These are phyloP conservation scores for Boeremia exigua DNA, from an alignment of 2,329 filamentous ascomycete genomes.

Conservation along the genomic window DNA sequence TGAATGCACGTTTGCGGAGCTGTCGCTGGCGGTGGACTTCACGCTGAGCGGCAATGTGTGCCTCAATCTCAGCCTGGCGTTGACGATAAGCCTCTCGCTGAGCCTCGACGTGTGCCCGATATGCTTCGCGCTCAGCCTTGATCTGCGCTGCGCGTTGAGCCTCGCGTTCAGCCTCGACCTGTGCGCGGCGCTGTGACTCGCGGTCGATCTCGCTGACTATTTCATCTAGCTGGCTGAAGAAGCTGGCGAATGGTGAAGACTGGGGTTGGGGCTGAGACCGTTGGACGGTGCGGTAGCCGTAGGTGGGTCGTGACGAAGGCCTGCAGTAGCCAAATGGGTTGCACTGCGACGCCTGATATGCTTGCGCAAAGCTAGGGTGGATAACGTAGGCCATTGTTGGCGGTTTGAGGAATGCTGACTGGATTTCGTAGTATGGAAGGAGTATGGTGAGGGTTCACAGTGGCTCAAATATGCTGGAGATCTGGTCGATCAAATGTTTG, in stretches of 20 bases:
- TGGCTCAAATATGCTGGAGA: slow-evolving; percentile 27
- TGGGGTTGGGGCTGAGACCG: slow-evolving; percentile 14
- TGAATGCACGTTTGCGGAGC: slow-evolving; percentile 39
- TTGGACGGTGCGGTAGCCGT: slow-evolving; percentile 23
- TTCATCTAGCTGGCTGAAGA: slow-evolving; percentile 43
- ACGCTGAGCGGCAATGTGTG: slow-evolving; percentile 38
- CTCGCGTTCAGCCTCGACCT: slow-evolving; percentile 29
- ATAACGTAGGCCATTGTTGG: slow-evolving; percentile 44
- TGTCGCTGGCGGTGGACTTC: slow-evolving; percentile 38
- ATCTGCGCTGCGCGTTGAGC: slow-evolving; percentile 27
- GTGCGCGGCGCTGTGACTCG: slow-evolving; percentile 33
- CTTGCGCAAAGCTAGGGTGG: slow-evolving; percentile 40
- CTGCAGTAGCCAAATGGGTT: slow-evolving; percentile 37
- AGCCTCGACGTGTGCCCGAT: slow-evolving; percentile 30
- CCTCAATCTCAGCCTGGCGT: slow-evolving; percentile 26
- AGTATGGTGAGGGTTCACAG: slow-evolving; percentile 14
- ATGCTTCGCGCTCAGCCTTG: slow-evolving; percentile 34
- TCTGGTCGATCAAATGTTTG: slow-evolving; percentile 30
- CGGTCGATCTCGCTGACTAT: slow-evolving; percentile 42
- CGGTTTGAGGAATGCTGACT: slow-evolving; percentile 4
- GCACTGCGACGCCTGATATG: slow-evolving; percentile 37
- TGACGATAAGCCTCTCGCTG: slow-evolving; percentile 25
- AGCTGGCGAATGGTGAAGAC: slow-evolving; percentile 37
- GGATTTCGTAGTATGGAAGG: slow-evolving; percentile 4
- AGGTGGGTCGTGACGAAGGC: slow-evolving; percentile 27